phyloP scores from a whole-genome alignment of 257 asterid genomes.

The Ehretia macrophylla region DNA sequence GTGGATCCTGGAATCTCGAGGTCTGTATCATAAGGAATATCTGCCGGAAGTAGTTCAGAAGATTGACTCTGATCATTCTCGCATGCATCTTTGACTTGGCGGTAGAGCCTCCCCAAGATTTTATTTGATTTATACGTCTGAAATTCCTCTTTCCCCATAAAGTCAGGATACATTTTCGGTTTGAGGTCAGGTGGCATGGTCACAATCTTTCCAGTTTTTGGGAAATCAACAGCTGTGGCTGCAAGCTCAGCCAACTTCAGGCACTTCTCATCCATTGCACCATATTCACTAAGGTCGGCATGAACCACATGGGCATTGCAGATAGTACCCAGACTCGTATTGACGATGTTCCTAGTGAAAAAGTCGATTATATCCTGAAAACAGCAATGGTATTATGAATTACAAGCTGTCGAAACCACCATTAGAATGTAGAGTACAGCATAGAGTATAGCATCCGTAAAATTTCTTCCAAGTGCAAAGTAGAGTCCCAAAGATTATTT shows the following conservation, averaged over 20 bases:
- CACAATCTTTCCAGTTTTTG: slow-evolving; percentile 81
- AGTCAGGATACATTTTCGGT: slow-evolving; percentile 84
- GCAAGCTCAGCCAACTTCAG: slow-evolving; percentile 86
- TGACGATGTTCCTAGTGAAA: slow-evolving; percentile 75
- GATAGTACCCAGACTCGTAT: slow-evolving; percentile 75
- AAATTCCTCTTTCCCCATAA: slow-evolving; percentile 77
- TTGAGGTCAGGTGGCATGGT: slow-evolving; percentile 51
- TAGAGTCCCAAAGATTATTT: too few relatives aligned
- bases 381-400: background rate
- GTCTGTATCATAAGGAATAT: slow-evolving; percentile 49
- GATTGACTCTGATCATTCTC: slow-evolving; percentile 30
- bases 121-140: slow-evolving; percentile 57
- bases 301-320: slow-evolving; percentile 99
- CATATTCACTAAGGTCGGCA: slow-evolving; percentile 69
- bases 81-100: slow-evolving; percentile 46
- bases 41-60: slow-evolving; percentile 23
- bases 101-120: slow-evolving; percentile 76
- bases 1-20: slow-evolving; percentile 55
- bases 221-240: slow-evolving; percentile 87
- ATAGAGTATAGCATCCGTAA: too few relatives aligned
- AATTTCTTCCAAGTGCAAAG: too few relatives aligned
- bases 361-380: slow-evolving; percentile 74
- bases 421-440: too few relatives aligned
- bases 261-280: slow-evolving; percentile 91
- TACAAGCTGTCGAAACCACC: background rate